Base-by-base conservation (phyloP, 208 protist species). In the Wallacemonas rigidus region DNA sequence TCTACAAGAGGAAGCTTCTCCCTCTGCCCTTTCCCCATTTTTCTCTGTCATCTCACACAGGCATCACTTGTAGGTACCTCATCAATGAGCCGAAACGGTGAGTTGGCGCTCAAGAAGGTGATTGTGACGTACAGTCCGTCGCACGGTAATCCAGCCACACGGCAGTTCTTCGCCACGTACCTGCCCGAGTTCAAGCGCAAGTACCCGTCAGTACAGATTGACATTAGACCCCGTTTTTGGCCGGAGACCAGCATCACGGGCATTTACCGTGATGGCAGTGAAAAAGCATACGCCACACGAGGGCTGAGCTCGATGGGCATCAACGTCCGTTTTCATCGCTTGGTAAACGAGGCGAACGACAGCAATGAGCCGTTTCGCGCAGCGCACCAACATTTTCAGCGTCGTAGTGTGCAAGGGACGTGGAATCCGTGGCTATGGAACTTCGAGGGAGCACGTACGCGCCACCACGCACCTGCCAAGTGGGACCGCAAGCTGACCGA, bases 361-460 rank as follows among this genome's bases (percentile, higher is more conserved):
- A 71, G 80, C 71, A 87, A 87, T 55, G 58, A 79, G 26, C 78
- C 87, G 14, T 96, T 96, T 58, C 77, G 69, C 39, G 85, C 84
- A 2, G 38, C 80, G 0, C 85, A 93, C 69, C 50, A 90, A 47
- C 86, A 96, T 56, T 73, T 83, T 41, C 83, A 91, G 75, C 86
- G 88, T 26, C 70, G 74, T 39, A 90, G 81, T 50, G 84, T 96
- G 12, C 91, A 96, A 75, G 91, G 91, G 0, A 74, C 77, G 53
- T 96, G 91, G 89, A 91, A 90, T 50, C 88, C 91, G 44, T 96
- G 85, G 74, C 78, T 96, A 35, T 96, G 88, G 87, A 77, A 84
- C 71, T 90, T 81, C 67, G 91, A 96, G 68, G 65, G 70, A 5
- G 15, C 61, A 12, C 84, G 87, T 43, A 67, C 57, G 4, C 82